phyloP scores from a whole-genome alignment of 306 rosid species.

The Vicia faba region DNA sequence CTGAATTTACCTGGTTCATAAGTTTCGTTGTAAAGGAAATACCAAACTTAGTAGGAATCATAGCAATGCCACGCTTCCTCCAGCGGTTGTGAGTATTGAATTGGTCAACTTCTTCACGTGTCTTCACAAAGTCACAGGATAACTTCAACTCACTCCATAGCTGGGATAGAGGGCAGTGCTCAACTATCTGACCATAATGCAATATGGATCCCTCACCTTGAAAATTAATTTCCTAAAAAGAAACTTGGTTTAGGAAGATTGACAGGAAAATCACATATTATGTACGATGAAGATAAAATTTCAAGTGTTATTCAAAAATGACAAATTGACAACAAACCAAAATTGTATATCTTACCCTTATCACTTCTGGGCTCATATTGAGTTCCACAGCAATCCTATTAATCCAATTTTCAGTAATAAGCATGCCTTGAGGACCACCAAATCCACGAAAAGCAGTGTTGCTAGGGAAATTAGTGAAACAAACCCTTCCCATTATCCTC shows the following conservation, averaged over 20 bases:
- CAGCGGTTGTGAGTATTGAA: conserved; percentile 77
- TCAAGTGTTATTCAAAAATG: conserved; percentile 24
- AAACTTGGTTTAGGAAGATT: conserved; percentile 34
- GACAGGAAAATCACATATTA: conserved; percentile 26
- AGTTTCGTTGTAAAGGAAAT: conserved; percentile 81
- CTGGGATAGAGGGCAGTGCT: conserved; percentile 70
- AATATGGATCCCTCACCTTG: conserved; percentile 81
- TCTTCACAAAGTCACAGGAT: conserved; percentile 71
- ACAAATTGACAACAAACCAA: conserved; percentile 3
- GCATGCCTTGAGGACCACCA: conserved; percentile 99
- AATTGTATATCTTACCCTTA: conserved; percentile 58
- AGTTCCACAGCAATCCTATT: conserved; percentile 83
- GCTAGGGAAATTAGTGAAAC: conserved; percentile 86
- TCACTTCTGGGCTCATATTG: conserved; percentile 80
- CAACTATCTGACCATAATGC: conserved; percentile 80
- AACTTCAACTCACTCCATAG: conserved; percentile 77
- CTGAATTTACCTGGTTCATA: conserved; percentile 82
- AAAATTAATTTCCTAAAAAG: conserved; percentile 78
- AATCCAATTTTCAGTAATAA: conserved; percentile 92
- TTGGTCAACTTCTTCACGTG: conserved; percentile 62
- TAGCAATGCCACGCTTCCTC: conserved; percentile 90
- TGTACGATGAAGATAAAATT: conserved; percentile 23
- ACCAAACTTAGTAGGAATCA: conserved; percentile 94
- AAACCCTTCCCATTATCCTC: conserved; percentile 76
- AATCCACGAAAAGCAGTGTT: conserved; percentile 97